Evolutionary conservation across 148 eudicot genomes (phyloP).

Genomic region (Linanthus parryae): DNA sequence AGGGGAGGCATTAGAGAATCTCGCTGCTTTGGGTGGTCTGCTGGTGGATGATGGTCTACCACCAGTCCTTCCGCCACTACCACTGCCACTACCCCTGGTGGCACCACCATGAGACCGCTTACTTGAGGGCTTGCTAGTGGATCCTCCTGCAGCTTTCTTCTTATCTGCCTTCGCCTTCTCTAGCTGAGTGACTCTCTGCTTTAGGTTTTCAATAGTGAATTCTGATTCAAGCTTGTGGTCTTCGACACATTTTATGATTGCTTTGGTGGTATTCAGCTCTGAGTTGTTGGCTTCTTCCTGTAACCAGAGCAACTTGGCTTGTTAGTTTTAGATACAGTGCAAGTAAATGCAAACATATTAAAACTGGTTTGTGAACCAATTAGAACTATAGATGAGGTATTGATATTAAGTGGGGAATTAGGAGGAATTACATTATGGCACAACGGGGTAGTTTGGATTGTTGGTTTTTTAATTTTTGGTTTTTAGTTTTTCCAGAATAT

Average conservation of each 20-base stretch:
- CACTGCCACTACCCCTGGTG: constrained; percentile 13
- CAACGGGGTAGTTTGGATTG: too few species aligned
- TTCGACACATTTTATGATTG: constrained; percentile 55
- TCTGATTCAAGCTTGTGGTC: constrained; percentile 45
- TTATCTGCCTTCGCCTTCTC: constrained; percentile 46
- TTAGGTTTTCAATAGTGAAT: constrained; percentile 33
- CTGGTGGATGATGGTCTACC: constrained; percentile 18
- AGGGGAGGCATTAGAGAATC: constrained; percentile 25
- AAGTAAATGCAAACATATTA: too few species aligned
- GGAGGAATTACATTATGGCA: too few species aligned
- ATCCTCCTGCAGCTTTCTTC: constrained; percentile 28
- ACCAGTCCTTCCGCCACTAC: constrained; percentile 10
- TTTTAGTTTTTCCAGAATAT: too few species aligned
- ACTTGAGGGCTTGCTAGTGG: constrained; percentile 32
- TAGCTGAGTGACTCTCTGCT: constrained; percentile 28
- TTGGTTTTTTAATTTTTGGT: too few species aligned
- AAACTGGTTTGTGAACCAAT: too few species aligned
- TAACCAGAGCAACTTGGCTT: too few species aligned
- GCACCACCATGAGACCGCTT: constrained; percentile 29
- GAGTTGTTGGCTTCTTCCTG: constrained; percentile 47
- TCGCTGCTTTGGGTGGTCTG: constrained; percentile 31
- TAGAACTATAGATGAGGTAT: too few species aligned
- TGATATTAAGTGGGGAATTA: too few species aligned
- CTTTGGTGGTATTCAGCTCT: constrained; percentile 32
- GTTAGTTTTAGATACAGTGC: too few species aligned